Evolutionary conservation across 257 asterid genomes (phyloP).

Genomic region (Solanum bulbocastanum): DNA sequence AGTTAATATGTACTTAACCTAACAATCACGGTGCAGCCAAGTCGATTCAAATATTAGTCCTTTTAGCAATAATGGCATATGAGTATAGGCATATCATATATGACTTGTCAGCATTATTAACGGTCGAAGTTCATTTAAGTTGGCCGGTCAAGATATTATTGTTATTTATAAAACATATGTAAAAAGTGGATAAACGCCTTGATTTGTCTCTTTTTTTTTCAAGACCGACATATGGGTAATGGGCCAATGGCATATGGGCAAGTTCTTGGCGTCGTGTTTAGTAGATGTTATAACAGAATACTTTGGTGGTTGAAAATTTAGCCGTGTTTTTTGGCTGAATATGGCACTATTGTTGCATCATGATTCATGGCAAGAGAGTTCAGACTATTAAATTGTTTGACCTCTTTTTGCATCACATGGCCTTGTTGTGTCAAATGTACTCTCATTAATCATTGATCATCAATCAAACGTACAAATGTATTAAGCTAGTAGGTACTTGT

Average conservation of each 20-base stretch:
- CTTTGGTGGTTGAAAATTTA: background rate
- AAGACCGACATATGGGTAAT: background rate
- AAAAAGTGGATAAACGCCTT: background rate
- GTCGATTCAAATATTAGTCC: background rate
- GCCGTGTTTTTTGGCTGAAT: background rate
- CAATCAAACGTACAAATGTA: background rate
- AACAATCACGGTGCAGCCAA: background rate
- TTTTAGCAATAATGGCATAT: background rate
- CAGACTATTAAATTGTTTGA: background rate
- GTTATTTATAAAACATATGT: background rate
- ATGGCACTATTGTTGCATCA: background rate
- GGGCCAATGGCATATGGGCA: background rate
- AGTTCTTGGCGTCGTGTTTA: background rate
- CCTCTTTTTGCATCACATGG: background rate
- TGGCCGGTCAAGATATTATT: background rate
- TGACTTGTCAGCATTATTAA: background rate
- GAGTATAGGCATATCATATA: background rate
- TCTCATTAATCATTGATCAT: background rate
- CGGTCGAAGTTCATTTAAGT: background rate
- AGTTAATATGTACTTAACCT: background rate
- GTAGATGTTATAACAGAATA: background rate
- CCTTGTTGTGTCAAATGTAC: background rate
- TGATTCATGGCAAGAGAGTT: background rate
- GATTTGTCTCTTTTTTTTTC: background rate
- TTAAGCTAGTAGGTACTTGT: background rate